phyloP scores from a whole-genome alignment of 108 stramenopile genomes.

The Stephanodiscus minutulus region DNA sequence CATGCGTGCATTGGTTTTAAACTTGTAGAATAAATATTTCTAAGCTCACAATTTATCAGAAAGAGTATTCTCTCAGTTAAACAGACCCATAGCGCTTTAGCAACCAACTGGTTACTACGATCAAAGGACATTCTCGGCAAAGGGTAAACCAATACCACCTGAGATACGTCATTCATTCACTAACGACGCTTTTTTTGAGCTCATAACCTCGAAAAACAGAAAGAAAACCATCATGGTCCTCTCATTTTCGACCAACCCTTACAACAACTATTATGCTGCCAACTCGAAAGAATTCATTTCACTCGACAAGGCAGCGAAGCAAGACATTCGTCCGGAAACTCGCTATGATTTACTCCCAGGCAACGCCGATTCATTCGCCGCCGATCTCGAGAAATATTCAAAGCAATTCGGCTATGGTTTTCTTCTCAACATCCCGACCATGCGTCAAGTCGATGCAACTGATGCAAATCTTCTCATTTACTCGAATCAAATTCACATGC shows the following conservation, averaged over 20 bases:
- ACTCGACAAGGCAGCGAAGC: not conserved
- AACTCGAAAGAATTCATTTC: conserved; percentile 1
- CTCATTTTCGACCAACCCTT: not conserved
- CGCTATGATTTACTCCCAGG: not conserved
- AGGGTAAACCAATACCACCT: no score
- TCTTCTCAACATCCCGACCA: not conserved
- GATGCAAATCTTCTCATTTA: not conserved
- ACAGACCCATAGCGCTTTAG: no score
- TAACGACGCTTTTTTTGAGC: no score
- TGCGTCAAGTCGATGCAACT: not conserved
- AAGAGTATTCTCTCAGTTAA: no score
- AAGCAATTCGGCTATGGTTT: not conserved
- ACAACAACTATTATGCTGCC: not conserved
- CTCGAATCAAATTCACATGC: not conserved
- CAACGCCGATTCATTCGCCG: not conserved
- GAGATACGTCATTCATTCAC: no score
- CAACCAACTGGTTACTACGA: no score
- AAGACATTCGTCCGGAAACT: not conserved
- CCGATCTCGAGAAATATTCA: not conserved
- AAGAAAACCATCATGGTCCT: not conserved
- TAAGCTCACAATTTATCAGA: no score
- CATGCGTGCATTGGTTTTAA: no score
- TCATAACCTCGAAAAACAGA: no score
- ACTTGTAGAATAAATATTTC: no score
- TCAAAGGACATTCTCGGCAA: no score